A percentile compares a stretch with the other conserved stretches of the same genome.
Conservation (phyloP, 257 asterid genomes). For the Osmanthus fragrans region DNA sequence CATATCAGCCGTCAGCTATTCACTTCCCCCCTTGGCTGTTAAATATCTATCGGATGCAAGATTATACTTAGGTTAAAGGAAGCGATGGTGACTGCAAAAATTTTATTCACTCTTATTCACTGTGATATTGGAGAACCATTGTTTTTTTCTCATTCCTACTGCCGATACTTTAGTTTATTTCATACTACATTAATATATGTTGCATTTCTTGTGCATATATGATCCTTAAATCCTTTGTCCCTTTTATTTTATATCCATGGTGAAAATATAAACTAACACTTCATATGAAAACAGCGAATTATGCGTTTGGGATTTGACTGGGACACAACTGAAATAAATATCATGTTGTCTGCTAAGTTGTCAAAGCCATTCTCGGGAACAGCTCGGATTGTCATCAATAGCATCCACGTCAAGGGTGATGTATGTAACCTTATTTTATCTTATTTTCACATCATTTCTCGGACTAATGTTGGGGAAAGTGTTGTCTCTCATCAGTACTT, state of each 20-base stretch:
- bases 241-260: neutral
- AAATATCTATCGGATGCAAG: neutral
- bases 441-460: slow-evolving; percentile 1
- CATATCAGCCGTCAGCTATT: neutral
- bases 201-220: neutral
- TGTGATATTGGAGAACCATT: neutral
- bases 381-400: slow-evolving; percentile 84
- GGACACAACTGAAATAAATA: slow-evolving; percentile 78
- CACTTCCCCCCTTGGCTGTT: neutral
- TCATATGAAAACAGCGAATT: slow-evolving; percentile 51
- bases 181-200: neutral
- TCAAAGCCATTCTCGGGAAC: slow-evolving; percentile 90
- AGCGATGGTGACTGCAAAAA: neutral
- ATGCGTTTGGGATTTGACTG: slow-evolving; percentile 88
- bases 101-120: neutral
- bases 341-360: slow-evolving; percentile 83
- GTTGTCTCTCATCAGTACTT: neutral
- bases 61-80: neutral
- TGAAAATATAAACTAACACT: slow-evolving; percentile 20
- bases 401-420: slow-evolving; percentile 93
- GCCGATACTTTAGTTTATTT: neutral
- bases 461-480: neutral
- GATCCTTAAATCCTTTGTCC: neutral
- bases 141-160: neutral
- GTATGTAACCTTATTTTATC: slow-evolving; percentile 49